Base-by-base conservation (phyloP, 1,139 yeast genomes). In the Yamadazyma blattariae region DNA sequence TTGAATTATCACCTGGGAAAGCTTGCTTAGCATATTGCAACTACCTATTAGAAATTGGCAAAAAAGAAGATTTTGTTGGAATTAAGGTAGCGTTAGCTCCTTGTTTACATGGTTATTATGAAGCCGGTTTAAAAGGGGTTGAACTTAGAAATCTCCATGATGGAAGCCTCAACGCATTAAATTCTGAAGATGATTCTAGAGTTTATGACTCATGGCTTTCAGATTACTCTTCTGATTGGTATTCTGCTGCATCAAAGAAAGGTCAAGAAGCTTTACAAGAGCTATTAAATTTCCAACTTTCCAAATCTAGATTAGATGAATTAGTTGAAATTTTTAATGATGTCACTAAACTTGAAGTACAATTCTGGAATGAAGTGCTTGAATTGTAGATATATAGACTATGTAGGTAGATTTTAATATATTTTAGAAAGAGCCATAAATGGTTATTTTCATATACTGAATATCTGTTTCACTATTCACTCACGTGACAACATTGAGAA, bases 11-110 rank as follows among this genome's bases (percentile, higher is more conserved):
- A 17, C 79, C 84, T 25, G 78, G 78, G 1, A 59, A 67, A 16
- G 84, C 84, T 3, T 76, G 86, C 46, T 49, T 57, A 16, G 71
- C 70, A 2, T 86, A 86, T 52, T 74, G 86, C 26, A 63, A 80
- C 29, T 84, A 78, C 45, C 63, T 86, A 39, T 52, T 71, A 29
- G 67, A 74, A 25, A 59, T 80, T 7, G 82, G 83, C 2, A 59
- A 62, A 23, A 61, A 56, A 27, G 69, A 67, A 26, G 83, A 81
- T 51, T 83, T 80, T 72, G 56, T 81, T 25, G 85, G 82, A 17
- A 70, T 82, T 33, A 76, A 77, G 41, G 72, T 80, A 6, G 86
- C 94, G 0, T 58, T 85, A 34, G 74, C 89, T 2, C 95, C 96
- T 0, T 86, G 95, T 56, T 60, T 84, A 29, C 74, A 81, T 52